These are phyloP conservation scores for Geranomyces variabilis DNA, from an alignment of 192 early-diverging fungal genomes.

Conservation along the genomic window DNA sequence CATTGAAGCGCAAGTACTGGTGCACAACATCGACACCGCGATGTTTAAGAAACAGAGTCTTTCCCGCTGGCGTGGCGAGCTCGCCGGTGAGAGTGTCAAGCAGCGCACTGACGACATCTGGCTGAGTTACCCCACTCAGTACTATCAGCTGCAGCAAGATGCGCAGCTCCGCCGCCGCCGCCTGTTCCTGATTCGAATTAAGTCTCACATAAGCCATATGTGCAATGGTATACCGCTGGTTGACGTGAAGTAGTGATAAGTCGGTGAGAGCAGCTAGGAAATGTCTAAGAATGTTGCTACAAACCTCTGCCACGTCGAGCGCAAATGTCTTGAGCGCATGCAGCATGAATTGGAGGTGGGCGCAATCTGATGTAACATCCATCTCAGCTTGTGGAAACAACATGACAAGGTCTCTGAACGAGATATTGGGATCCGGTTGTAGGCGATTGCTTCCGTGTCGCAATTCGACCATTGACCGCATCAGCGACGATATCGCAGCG, in stretches of 20 bases:
- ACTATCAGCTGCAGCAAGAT: slow-evolving; percentile 2
- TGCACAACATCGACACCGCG: neutral
- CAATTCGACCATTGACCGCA: neutral
- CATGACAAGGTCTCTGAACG: neutral
- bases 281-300: too few species aligned
- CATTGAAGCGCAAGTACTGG: neutral
- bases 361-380: neutral
- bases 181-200: neutral
- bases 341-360: neutral
- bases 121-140: neutral
- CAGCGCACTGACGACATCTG: neutral
- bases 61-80: neutral
- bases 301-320: neutral
- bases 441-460: neutral
- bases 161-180: neutral
- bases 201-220: neutral
- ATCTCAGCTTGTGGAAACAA: neutral
- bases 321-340: neutral
- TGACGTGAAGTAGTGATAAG: too few species aligned
- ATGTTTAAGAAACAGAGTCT: neutral
- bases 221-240: neutral
- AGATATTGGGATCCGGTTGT: neutral
- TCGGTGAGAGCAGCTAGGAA: too few species aligned
- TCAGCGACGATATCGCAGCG: neutral
- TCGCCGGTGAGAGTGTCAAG: neutral